Evolutionary conservation across 495 filamentous ascomycete species (phyloP).

Genomic region (Chaetomium cochliodes): DNA sequence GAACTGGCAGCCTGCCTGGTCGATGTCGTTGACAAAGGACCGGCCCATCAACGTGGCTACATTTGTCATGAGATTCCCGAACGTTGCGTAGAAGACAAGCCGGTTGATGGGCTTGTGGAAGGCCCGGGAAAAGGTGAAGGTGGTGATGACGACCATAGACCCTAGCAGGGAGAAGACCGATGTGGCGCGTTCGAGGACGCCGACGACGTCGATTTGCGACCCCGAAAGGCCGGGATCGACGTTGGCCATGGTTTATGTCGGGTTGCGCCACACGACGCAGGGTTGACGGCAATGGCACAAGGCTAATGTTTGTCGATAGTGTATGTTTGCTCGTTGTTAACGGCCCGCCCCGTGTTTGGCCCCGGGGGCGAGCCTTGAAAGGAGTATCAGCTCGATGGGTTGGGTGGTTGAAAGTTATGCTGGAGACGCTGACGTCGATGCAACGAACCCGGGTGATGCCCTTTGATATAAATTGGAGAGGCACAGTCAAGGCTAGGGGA

Average conservation of each 20-base stretch:
- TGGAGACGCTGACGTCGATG: background rate
- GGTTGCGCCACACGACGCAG: slow-evolving; percentile 9
- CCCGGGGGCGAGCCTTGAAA: background rate
- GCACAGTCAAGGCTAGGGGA: background rate
- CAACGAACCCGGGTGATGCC: background rate
- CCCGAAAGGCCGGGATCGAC: slow-evolving; percentile 4
- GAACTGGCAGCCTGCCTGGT: slow-evolving; percentile 64
- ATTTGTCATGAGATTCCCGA: slow-evolving; percentile 80
- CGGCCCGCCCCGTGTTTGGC: slow-evolving; percentile 4
- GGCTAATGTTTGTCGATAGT: background rate
- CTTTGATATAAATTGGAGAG: background rate
- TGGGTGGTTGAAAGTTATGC: background rate
- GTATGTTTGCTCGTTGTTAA: background rate
- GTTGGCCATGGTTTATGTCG: background rate
- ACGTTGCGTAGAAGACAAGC: slow-evolving; percentile 79
- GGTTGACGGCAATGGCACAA: background rate
- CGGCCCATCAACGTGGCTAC: slow-evolving; percentile 72
- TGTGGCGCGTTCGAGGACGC: slow-evolving; percentile 62
- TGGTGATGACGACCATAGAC: slow-evolving; percentile 68
- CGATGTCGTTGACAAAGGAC: slow-evolving; percentile 47
- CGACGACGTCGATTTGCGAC: slow-evolving; percentile 46
- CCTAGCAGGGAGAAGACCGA: slow-evolving; percentile 72
- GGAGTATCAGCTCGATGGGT: background rate
- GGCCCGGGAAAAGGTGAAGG: slow-evolving; percentile 59
- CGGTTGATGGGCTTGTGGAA: slow-evolving; percentile 81